These are phyloP conservation scores for Glonium stellatum DNA, from an alignment of 495 filamentous ascomycete genomes.

Conservation along the genomic window DNA sequence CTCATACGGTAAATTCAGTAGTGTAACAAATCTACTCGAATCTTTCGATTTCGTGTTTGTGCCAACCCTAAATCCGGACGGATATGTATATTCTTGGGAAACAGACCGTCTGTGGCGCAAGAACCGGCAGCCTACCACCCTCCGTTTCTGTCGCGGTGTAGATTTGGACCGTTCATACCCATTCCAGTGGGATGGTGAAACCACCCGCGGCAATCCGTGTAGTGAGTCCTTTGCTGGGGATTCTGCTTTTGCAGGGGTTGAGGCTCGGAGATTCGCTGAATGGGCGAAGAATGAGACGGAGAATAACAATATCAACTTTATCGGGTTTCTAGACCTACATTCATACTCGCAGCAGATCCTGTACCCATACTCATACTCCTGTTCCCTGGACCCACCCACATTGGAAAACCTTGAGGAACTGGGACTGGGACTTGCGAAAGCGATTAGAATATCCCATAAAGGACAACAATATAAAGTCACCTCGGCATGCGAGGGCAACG, in stretches of 20 bases:
- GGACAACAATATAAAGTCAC: conserved; percentile 66
- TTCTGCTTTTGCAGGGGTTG: conserved; percentile 73
- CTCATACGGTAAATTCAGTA: conserved; percentile 58
- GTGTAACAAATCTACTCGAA: conserved; percentile 68
- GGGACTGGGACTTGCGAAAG: conserved; percentile 80
- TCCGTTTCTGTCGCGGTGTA: conserved; percentile 77
- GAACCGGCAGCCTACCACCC: conserved; percentile 75
- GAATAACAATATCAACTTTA: conserved; percentile 61
- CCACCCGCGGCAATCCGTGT: conserved; percentile 70
- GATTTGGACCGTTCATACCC: conserved; percentile 84
- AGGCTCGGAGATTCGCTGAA: conserved; percentile 65
- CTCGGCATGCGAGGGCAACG: conserved; percentile 82
- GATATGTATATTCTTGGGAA: conserved; percentile 91
- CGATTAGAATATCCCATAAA: conserved; percentile 69
- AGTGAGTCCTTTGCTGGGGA: conserved; percentile 86
- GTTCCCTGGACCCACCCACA: conserved; percentile 66
- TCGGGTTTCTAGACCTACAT: conserved; percentile 84
- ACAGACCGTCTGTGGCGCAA: conserved; percentile 92
- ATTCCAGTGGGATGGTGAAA: conserved; percentile 67
- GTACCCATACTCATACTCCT: conserved; percentile 87
- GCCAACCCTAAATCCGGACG: conserved; percentile 86
- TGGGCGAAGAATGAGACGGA: conserved; percentile 83
- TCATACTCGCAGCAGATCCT: conserved; percentile 94
- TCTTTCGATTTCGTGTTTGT: conserved; percentile 83
- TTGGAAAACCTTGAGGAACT: conserved; percentile 88